Conservation (phyloP, 2,329 filamentous ascomycete genomes). For the Aphanocladium album region DNA sequence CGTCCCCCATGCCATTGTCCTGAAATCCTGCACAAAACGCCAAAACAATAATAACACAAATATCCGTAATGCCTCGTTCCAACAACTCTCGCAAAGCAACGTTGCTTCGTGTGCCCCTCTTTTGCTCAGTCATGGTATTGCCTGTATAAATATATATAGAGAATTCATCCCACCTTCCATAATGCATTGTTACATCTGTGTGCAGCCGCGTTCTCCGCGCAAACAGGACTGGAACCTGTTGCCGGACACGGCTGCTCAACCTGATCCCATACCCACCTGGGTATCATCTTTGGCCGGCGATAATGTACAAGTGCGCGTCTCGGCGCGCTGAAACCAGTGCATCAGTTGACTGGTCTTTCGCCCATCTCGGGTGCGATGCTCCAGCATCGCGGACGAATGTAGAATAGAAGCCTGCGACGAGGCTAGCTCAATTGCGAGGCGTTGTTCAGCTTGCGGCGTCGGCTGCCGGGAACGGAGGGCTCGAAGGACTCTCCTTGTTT, state of each 20-base stretch:
- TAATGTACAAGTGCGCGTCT: slow-evolving; percentile 12
- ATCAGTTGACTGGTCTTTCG: background rate
- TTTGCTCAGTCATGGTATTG: background rate
- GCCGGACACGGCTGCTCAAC: background rate
- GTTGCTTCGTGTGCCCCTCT: background rate
- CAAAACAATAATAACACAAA: background rate
- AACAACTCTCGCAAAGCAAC: background rate
- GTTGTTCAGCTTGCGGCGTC: slow-evolving; percentile 29
- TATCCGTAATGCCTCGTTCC: background rate
- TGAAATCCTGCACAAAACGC: slow-evolving; percentile 5
- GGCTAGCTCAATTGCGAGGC: slow-evolving; percentile 2
- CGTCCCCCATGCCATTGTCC: background rate
- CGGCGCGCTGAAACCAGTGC: background rate
- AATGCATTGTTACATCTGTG: slow-evolving; percentile 1
- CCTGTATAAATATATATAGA: slow-evolving; percentile 4
- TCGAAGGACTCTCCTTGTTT: slow-evolving; percentile 37
- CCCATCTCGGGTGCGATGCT: background rate
- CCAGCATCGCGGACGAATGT: slow-evolving; percentile 1
- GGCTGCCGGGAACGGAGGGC: slow-evolving; percentile 25
- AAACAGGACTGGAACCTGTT: slow-evolving; percentile 11
- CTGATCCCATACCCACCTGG: slow-evolving; percentile 1
- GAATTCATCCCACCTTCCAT: background rate
- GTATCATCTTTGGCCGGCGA: slow-evolving; percentile 4
- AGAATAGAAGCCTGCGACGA: slow-evolving; percentile 5
- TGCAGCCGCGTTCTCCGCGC: background rate